A percentile compares a stretch with the other conserved stretches of the same genome.
These are phyloP conservation scores for Lupinus albus DNA, from an alignment of 306 rosid species.

Conservation along the genomic window DNA sequence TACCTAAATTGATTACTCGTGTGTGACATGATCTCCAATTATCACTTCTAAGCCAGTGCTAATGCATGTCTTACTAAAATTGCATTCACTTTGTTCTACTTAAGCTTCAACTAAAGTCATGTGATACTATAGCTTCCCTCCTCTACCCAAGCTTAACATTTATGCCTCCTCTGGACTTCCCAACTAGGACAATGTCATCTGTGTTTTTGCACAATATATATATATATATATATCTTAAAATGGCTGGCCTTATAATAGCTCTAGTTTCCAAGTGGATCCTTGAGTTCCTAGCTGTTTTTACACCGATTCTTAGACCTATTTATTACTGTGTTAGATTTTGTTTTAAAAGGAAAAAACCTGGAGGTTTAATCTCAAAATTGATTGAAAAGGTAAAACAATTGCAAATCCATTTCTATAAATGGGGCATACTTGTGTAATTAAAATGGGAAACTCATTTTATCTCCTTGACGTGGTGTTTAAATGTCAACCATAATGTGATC, in stretches of 20 bases:
- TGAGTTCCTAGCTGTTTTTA: neutral
- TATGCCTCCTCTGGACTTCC: neutral
- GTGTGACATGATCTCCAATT: neutral
- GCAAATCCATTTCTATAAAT: constrained; percentile 4
- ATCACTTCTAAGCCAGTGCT: neutral
- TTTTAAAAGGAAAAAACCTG: constrained; percentile 13
- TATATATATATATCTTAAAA: neutral
- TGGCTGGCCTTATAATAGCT: neutral
- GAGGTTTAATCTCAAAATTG: constrained; percentile 26
- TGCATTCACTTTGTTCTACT: neutral
- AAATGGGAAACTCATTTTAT: constrained; percentile 13
- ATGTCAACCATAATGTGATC: constrained; percentile 4
- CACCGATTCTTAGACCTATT: neutral
- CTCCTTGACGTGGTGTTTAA: constrained; percentile 17
- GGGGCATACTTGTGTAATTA: constrained; percentile 27
- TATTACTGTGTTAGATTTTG: neutral
- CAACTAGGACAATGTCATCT: neutral
- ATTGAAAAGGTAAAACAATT: neutral
- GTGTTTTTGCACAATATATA: neutral
- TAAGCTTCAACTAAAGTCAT: neutral
- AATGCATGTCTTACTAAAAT: neutral
- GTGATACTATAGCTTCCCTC: neutral
- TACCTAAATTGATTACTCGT: neutral
- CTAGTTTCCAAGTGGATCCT: constrained; percentile 17
- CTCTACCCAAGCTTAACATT: neutral